Evolutionary conservation across 192 early-diverging fungal genomes (phyloP).

Genomic region (Allomyces arbusculus): DNA sequence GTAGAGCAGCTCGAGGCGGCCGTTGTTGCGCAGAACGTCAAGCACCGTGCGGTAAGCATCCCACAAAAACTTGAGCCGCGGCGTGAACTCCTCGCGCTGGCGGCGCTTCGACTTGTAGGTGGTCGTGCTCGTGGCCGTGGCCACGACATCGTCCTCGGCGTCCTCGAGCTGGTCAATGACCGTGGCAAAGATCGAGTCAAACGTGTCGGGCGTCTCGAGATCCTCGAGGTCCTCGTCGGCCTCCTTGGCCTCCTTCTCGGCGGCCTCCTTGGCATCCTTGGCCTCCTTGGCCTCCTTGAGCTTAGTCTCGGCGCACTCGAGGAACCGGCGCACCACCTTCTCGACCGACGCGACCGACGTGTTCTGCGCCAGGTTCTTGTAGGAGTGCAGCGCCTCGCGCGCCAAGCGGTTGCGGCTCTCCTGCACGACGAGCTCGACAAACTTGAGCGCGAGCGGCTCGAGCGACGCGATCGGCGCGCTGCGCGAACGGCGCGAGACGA

Average conservation of each 20-base stretch:
- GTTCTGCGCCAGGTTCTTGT: conserved; percentile 97
- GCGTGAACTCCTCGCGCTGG: conserved; percentile 92
- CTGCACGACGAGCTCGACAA: conserved; percentile 74
- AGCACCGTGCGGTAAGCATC: conserved; percentile 96
- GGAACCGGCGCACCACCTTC: conserved; percentile 64
- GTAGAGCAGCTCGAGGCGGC: conserved; percentile 82
- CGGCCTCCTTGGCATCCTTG: conserved; percentile 58
- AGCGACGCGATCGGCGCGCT: conserved; percentile 51
- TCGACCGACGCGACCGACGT: conserved; percentile 75
- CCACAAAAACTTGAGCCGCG: conserved; percentile 99
- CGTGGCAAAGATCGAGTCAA: conserved; percentile 88
- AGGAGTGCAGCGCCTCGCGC: conserved; percentile 90
- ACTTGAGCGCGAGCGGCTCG: conserved; percentile 86
- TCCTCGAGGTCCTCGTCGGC: conserved; percentile 71
- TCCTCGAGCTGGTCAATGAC: conserved; percentile 88
- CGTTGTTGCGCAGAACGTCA: conserved; percentile 92
- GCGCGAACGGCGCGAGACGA: conserved; percentile 76
- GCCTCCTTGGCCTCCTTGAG: conserved; percentile 76
- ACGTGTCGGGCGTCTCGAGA: conserved; percentile 88
- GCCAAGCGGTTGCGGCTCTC: conserved; percentile 74
- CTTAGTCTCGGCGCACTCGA: conserved; percentile 67
- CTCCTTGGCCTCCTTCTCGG: conserved; percentile 63
- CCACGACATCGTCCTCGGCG: not conserved
- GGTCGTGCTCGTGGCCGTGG: not conserved
- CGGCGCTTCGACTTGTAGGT: not conserved